These are phyloP conservation scores for Exophiala dermatitidis DNA, from an alignment of 2,329 filamentous ascomycete genomes.

Conservation along the genomic window DNA sequence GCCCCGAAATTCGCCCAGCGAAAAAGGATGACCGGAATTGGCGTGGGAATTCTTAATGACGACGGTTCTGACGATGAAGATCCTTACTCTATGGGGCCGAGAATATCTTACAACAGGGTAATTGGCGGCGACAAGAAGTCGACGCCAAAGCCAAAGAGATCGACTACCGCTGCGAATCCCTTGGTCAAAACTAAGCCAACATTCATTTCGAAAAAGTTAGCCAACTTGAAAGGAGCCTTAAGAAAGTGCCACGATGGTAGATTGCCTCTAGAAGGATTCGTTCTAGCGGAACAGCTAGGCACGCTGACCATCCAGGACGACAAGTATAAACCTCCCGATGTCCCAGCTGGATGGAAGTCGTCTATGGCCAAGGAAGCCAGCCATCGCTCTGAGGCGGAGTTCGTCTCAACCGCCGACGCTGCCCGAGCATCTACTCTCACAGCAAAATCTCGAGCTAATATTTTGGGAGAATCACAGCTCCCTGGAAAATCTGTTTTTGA, in stretches of 20 bases:
- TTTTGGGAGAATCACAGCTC: conserved; percentile 72
- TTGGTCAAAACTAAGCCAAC: conserved; percentile 60
- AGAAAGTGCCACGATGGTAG: conserved; percentile 77
- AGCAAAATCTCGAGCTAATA: conserved; percentile 65
- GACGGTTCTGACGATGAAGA: conserved; percentile 93
- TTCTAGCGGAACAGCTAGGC: conserved; percentile 53
- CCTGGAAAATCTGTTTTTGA: conserved; percentile 95
- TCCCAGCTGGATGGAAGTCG: conserved; percentile 61
- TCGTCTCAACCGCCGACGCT: conserved; percentile 61
- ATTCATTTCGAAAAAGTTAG: conserved; percentile 63
- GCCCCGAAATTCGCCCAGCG: conserved; percentile 34
- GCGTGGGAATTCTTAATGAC: conserved; percentile 83
- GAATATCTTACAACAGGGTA: conserved; percentile 75
- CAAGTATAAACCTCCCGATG: conserved; percentile 39
- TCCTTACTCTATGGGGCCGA: conserved; percentile 83
- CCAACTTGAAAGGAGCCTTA: conserved; percentile 40
- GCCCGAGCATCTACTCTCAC: conserved; percentile 71
- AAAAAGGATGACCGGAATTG: conserved; percentile 64
- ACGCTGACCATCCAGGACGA: conserved; percentile 41
- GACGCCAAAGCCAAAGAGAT: conserved; percentile 50
- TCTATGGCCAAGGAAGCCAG: conserved; percentile 36
- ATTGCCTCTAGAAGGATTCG: conserved; percentile 36
- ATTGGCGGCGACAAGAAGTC: conserved; percentile 79
- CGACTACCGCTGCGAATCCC: conserved; percentile 54
- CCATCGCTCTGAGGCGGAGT: neutral